A percentile compares a stretch with the other conserved stretches of the same genome.
Evolutionary conservation across 257 asterid species (phyloP).

Genomic region (Solanum rostratum): DNA sequence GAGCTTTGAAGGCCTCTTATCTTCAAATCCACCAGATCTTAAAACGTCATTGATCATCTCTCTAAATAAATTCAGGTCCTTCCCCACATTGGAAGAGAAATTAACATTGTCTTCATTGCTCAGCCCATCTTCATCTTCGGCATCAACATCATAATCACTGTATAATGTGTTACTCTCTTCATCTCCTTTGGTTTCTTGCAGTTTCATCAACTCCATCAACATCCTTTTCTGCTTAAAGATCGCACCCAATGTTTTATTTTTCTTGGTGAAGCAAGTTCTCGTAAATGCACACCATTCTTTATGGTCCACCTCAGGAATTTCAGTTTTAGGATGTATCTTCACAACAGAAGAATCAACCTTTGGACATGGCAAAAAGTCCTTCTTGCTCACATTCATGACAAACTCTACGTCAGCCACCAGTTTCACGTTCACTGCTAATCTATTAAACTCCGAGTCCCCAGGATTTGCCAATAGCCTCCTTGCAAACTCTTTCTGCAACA

Average conservation of each 20-base stretch:
- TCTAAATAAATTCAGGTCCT: constrained; percentile 24
- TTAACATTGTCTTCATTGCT: constrained; percentile 3
- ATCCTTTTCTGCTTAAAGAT: constrained; percentile 77
- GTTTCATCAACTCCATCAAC: constrained; percentile 54
- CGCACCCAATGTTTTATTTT: constrained; percentile 87
- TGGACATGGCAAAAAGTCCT: constrained; percentile 75
- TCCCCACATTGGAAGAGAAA: neutral
- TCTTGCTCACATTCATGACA: constrained; percentile 83
- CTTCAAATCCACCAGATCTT: constrained; percentile 42
- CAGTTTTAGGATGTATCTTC: constrained; percentile 49
- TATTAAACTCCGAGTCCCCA: constrained; percentile 70
- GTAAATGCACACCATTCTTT: constrained; percentile 89
- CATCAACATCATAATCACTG: constrained; percentile 2
- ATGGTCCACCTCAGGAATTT: constrained; percentile 49
- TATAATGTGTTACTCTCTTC: neutral
- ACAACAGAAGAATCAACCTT: constrained; percentile 86
- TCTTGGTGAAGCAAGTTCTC: constrained; percentile 68
- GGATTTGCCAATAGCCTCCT: constrained; percentile 72
- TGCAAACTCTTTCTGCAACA: constrained; percentile 88
- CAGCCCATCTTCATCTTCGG: constrained; percentile 17
- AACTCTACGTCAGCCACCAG: constrained; percentile 74
- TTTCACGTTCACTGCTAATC: constrained; percentile 72
- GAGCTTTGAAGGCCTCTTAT: constrained; percentile 83
- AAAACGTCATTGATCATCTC: constrained; percentile 33
- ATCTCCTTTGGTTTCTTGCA: constrained; percentile 11